Conservation (phyloP, 108 stramenopile species). For the Cyclostephanos tholiformis region DNA sequence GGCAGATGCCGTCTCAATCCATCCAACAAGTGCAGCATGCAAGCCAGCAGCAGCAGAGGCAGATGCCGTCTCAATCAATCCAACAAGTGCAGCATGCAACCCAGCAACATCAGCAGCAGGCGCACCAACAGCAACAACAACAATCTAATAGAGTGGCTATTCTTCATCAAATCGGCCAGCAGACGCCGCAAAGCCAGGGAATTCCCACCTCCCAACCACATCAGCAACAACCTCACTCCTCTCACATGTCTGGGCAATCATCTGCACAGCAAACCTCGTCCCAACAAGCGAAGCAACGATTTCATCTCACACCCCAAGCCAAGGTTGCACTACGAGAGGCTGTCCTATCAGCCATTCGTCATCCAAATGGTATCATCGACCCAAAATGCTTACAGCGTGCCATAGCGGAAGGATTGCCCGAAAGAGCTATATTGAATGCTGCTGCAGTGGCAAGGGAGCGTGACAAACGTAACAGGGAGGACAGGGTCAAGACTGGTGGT, state of each 20-base stretch:
- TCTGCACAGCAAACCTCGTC: conserved; percentile 5
- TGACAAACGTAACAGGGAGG: conserved; percentile 55
- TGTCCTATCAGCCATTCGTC: conserved; percentile 79
- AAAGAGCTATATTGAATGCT: conserved; percentile 82
- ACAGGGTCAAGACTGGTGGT: conserved; percentile 25
- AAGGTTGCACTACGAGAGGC: conserved; percentile 76
- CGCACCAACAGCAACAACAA: conserved; percentile 22
- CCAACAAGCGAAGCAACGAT: conserved; percentile 23
- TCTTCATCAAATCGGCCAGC: conserved; percentile 20
- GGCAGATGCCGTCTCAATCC: conserved; percentile 19
- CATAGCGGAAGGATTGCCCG: conserved; percentile 67
- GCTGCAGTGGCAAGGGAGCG: conserved; percentile 74
- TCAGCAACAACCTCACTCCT: not conserved
- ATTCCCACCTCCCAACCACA: conserved; percentile 1
- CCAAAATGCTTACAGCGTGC: conserved; percentile 68
- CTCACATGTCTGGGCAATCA: not conserved
- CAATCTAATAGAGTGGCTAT: conserved; percentile 4
- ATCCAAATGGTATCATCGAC: conserved; percentile 68
- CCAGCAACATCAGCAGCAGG: conserved; percentile 18
- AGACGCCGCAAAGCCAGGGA: conserved; percentile 33
- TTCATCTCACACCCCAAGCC: conserved; percentile 68
- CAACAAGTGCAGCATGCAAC: conserved; percentile 16
- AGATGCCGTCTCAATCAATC: conserved; percentile 23
- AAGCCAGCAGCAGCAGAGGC: conserved; percentile 18
- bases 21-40: conserved; percentile 19